Evolutionary conservation across 192 early-diverging fungal species (phyloP).

Genomic region (Linnemannia elongata): DNA sequence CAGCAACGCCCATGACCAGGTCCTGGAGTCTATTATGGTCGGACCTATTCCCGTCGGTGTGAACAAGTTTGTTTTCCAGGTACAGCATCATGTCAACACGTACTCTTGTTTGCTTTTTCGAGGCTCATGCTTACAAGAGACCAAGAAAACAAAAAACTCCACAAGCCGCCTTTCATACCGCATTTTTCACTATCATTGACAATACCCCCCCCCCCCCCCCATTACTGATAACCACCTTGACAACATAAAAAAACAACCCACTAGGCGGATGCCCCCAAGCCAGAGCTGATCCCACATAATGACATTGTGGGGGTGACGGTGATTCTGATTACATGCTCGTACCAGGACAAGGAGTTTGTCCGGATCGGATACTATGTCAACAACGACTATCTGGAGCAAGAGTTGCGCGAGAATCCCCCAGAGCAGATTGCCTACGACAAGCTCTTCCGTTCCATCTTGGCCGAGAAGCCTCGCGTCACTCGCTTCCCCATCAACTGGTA

Average conservation of each 20-base stretch:
- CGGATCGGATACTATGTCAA: conserved; percentile 99
- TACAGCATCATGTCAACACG: conserved; percentile 37
- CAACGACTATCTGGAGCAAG: conserved; percentile 93
- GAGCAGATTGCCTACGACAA: conserved; percentile 77
- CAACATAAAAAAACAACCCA: background rate
- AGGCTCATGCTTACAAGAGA: background rate
- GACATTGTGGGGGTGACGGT: conserved; percentile 93
- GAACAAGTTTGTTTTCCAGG: conserved; percentile 94
- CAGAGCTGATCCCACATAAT: conserved; percentile 79
- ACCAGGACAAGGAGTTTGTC: conserved; percentile 93
- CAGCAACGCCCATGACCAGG: conserved; percentile 88
- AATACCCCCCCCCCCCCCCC: background rate
- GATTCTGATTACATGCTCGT: conserved; percentile 90
- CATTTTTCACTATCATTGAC: background rate
- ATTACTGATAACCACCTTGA: background rate
- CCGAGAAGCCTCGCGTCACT: conserved; percentile 95
- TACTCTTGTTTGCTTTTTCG: background rate
- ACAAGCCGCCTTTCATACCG: background rate
- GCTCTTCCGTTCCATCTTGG: conserved; percentile 88
- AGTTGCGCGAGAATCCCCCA: conserved; percentile 84
- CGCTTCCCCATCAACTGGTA: conserved; percentile 84
- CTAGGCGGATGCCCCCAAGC: conserved; percentile 79
- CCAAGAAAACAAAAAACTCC: background rate
- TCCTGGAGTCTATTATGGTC: conserved; percentile 94
- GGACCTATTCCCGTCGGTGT: conserved; percentile 96